Base-by-base conservation (phyloP, 805 yeast genomes). In the Saccharomyces eubayanus region DNA sequence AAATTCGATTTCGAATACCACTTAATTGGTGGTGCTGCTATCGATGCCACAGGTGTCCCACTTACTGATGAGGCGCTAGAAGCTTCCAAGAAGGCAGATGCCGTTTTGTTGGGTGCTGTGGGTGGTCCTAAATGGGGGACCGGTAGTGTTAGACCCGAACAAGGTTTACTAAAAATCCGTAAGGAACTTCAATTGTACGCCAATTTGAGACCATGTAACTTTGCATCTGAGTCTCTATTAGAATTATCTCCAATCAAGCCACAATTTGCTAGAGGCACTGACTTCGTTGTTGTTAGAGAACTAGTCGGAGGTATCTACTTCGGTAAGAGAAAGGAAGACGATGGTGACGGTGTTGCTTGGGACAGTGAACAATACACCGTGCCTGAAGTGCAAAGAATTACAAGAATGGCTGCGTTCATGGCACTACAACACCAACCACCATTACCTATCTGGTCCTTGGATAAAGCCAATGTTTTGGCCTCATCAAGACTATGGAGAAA, bases 61-160 rank as follows among this genome's bases (percentile, higher is more conserved):
- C 77, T 94, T 59, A 87, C 97, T 14, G 96, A 87, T 56, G 92
- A 78, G 54, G 80, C 97, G 2, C 77, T 94, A 49, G 87, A 75
- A 48, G 90, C 96, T 9, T 80, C 97, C 40, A 90, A 89, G 72
- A 74, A 75, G 47, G 85, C 98, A 1, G 95, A 92, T 69, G 99
- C 98, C 28, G 96, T 94, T n/a, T 76, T 94, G 60, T 78, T 94
- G 54, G 99, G 99, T 61, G 97, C 99, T 8, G 99, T 94, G 31
- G 99, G 99, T 59, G 99, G 99, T 31, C 99, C 99, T 57, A 94
- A 94, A 74, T 94, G 99, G 99, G 98, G 98, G 40, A 88, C 97
- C 28, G 97, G 97, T 50, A 67, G 79, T 11, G 98, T 92, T 48
- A 84, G 99, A 75, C 99, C 99, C 51, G 99, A 94, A 72, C 98